Evolutionary conservation across 1,284 basidiomycete species (phyloP).

Genomic region (Leccinum angustisporum): DNA sequence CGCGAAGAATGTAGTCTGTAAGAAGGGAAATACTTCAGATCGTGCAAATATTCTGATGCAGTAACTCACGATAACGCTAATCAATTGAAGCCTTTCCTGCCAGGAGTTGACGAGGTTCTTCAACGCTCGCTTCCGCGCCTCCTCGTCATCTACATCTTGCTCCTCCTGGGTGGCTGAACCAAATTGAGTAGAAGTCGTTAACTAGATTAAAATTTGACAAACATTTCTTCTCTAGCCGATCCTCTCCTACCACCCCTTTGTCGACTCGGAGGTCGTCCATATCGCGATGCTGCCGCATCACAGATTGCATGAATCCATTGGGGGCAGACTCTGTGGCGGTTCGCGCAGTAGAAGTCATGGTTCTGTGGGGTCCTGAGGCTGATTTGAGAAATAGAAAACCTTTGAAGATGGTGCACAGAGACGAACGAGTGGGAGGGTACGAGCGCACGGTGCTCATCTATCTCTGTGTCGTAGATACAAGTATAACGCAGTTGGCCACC

Average conservation of each 20-base stretch:
- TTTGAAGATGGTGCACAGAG: background rate
- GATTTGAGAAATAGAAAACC: background rate
- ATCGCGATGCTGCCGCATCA: constrained; percentile 12
- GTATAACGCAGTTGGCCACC: background rate
- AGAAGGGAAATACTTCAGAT: background rate
- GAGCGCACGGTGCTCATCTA: constrained; percentile 15
- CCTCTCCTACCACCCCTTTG: constrained; percentile 11
- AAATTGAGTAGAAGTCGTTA: background rate
- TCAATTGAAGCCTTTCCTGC: constrained; percentile 60
- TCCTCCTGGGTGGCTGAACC: constrained; percentile 46
- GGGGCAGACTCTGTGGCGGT: constrained; percentile 21
- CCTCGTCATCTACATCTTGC: constrained; percentile 47
- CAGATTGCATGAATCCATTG: constrained; percentile 20
- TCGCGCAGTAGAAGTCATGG: constrained; percentile 17
- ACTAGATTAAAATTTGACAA: constrained; percentile 2
- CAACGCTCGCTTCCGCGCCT: constrained; percentile 44
- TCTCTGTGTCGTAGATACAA: background rate
- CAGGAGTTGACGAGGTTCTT: constrained; percentile 54
- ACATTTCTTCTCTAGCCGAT: constrained; percentile 23
- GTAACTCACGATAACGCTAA: constrained; percentile 55
- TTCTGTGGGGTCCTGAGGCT: constrained; percentile 14
- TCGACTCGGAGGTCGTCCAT: constrained; percentile 13
- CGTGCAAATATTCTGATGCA: background rate
- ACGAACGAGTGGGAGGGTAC: constrained; percentile 8
- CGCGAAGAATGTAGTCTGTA: constrained; percentile 63